Base-by-base conservation (phyloP, 2,329 filamentous ascomycete species). In the Fusarium chaquense region DNA sequence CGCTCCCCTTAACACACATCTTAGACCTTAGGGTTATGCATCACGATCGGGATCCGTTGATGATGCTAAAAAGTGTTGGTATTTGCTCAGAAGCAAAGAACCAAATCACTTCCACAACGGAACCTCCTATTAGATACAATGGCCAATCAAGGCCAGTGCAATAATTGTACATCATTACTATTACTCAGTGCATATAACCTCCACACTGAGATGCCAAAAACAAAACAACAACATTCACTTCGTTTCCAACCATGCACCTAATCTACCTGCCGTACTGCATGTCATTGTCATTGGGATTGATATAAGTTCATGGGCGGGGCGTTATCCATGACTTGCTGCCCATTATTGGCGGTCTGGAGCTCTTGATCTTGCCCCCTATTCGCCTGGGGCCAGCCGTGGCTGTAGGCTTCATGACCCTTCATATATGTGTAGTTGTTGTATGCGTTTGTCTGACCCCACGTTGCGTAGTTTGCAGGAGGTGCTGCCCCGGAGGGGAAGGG, bases 361-460 rank as follows among this genome's bases (percentile, higher is more conserved):
- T 46, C 46, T 7, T 65, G 62, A 18, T 55, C 64, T n/a, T 52
- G 52, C 12, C 44, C 65, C 35, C 43, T 51, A 18, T 65, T 67
- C 32, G 55, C 54, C 41, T 81, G 80, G 41, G 69, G 73, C 80
- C 81, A 83, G n/a, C 73, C 76, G 15, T 76, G 32, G 10, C 28
- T 76, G 65, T 81, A 84, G 4, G 76, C 62, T 5, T 80, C 82
- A 30, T 65, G 62, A n/a, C 75, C 72, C 67, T 79, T 83, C 28
- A 78, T 56, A 67, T 83, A 84, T n/a, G 80, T 72, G 13, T 70
- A 70, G 28, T 53, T n/a, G n/a, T n/a, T 45, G 28, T 76, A 71
- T 55, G 65, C 38, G 52, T 83, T 83, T 30, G 80, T 76, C 46
- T 83, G 82, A 35, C 82, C 81, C 85, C 85, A 86, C 20, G 78